These are phyloP conservation scores for Fusarium paranaense DNA, from an alignment of 2,329 filamentous ascomycete species.

Conservation along the genomic window DNA sequence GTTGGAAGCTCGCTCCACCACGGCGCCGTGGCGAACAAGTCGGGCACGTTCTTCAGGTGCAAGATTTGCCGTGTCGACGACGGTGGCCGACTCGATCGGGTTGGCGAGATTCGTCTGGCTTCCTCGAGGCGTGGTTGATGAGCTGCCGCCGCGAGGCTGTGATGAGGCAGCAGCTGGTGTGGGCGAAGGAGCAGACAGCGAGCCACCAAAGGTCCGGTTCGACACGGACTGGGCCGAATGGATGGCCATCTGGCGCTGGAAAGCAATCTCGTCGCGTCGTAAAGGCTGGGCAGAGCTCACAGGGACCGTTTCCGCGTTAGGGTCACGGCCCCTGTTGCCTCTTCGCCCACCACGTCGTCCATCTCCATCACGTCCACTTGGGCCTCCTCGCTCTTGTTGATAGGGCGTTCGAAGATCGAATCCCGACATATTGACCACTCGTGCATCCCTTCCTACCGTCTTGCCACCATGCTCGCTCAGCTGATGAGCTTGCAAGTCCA, in stretches of 20 bases:
- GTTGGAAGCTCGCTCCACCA: conserved; percentile 85
- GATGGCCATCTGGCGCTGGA: conserved; percentile 91
- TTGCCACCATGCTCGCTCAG: conserved; percentile 88
- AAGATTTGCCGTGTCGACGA: conserved; percentile 64
- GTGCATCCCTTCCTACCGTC: conserved; percentile 83
- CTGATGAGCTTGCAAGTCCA: conserved; percentile 95
- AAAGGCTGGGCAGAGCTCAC: conserved; percentile 82
- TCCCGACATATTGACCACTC: conserved; percentile 85
- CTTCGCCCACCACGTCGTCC: conserved; percentile 61
- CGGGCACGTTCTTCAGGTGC: conserved; percentile 85
- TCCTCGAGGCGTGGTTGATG: conserved; percentile 38
- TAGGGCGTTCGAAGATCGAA: conserved; percentile 86
- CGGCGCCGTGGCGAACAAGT: conserved; percentile 81
- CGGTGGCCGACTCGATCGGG: conserved; percentile 63
- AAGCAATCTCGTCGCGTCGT: conserved; percentile 88
- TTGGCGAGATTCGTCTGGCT: conserved; percentile 41
- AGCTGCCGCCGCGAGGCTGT: conserved; percentile 36
- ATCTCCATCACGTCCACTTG: conserved; percentile 54
- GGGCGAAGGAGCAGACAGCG: conserved; percentile 67
- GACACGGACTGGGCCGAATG: conserved; percentile 87
- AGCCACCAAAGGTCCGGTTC: conserved; percentile 85
- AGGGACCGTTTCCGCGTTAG: conserved; percentile 84
- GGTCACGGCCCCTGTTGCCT: conserved; percentile 78
- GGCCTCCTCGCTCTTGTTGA: conserved; percentile 64
- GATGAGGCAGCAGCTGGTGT: conserved; percentile 41